Conservation (phyloP, 148 eudicot species). For the Diospyros lotus region DNA sequence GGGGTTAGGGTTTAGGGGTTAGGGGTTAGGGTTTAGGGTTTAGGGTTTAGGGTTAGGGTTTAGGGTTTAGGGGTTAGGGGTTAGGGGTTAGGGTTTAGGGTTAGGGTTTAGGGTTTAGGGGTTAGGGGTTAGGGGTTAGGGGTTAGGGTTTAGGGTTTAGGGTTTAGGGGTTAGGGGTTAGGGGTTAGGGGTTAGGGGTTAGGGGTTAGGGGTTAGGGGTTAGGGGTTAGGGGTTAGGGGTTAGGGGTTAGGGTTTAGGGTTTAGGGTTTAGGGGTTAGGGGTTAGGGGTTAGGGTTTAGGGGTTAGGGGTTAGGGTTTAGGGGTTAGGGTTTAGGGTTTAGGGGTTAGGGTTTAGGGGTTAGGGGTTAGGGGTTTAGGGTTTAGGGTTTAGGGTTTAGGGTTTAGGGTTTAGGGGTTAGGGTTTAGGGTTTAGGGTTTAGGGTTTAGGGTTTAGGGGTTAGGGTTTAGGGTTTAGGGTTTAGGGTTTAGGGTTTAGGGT, state of each 20-base stretch:
- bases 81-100: background rate
- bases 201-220: background rate
- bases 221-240: background rate
- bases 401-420: background rate
- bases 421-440: background rate
- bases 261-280: constrained; percentile 5
- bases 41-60: constrained; percentile 7
- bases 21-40: constrained; percentile 6
- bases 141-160: background rate
- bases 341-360: too few relatives aligned
- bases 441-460: background rate
- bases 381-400: background rate
- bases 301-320: constrained; percentile 2
- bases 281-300: constrained; percentile 3
- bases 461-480: background rate
- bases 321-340: constrained; percentile 8
- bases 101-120: background rate
- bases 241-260: background rate
- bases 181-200: background rate
- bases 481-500: background rate
- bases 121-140: background rate
- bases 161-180: background rate
- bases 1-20: constrained; percentile 4
- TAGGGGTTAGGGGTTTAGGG: background rate
- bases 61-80: background rate